Conservation (phyloP, 139 green algal species). For the Auxenochlorella pyrenoidosa region DNA sequence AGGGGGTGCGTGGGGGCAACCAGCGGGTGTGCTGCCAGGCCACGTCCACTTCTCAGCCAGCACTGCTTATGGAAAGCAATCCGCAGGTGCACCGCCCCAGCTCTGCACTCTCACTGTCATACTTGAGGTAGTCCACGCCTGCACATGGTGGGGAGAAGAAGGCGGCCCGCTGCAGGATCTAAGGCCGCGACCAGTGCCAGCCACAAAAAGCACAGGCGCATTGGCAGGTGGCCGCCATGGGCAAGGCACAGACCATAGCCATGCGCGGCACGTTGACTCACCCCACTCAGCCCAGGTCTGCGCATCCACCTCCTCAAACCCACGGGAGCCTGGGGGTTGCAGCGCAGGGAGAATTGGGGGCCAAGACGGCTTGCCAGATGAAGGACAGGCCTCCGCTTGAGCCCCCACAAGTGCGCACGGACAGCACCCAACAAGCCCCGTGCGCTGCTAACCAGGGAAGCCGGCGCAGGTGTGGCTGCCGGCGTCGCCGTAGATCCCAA, state of each 20-base stretch:
- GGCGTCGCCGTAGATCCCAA: conserved; percentile 79
- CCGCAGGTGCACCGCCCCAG: too few relatives aligned
- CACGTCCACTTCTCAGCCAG: too few relatives aligned
- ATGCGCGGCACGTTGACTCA: background rate
- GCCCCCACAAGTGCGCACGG: background rate
- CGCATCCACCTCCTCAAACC: conserved; percentile 72
- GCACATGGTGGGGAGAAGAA: too few relatives aligned
- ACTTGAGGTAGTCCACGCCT: conserved; percentile 34
- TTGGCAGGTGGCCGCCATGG: background rate
- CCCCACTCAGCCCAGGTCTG: conserved; percentile 76
- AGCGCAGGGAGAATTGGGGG: background rate
- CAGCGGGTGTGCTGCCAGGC: too few relatives aligned
- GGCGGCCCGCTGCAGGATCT: too few relatives aligned
- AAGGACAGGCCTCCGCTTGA: background rate
- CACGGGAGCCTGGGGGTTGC: conserved; percentile 45
- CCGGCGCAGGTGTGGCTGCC: conserved; percentile 75
- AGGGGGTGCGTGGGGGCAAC: too few relatives aligned
- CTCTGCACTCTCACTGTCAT: too few relatives aligned
- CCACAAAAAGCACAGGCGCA: too few relatives aligned
- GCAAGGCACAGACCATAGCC: background rate
- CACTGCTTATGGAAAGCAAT: too few relatives aligned
- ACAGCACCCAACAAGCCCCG: background rate
- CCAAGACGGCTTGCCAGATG: background rate
- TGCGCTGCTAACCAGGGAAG: conserved; percentile 53
- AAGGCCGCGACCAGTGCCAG: too few relatives aligned